These are phyloP conservation scores for Ustulina deusta DNA, from an alignment of 2,329 filamentous ascomycete species.

Conservation along the genomic window DNA sequence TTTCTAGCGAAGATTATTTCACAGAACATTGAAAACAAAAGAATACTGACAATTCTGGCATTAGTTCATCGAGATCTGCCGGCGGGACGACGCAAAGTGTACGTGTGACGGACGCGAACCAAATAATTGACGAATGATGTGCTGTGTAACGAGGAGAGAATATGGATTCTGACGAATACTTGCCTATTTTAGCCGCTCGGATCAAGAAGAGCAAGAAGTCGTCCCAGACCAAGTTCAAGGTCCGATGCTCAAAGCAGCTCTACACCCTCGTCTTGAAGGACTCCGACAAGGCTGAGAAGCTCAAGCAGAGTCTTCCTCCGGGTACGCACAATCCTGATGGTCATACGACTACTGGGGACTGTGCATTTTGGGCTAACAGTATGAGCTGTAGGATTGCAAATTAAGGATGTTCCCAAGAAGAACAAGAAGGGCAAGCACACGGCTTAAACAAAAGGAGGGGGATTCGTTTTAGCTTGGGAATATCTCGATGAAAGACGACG, in stretches of 20 bases:
- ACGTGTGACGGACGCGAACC: conserved; percentile 62
- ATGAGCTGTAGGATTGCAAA: conserved; percentile 59
- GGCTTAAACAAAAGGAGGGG: conserved; percentile 47
- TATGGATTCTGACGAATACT: conserved; percentile 48
- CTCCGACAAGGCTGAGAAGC: conserved; percentile 99
- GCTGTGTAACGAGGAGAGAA: conserved; percentile 27
- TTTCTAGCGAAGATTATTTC: conserved; percentile 10
- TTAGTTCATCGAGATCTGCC: conserved; percentile 99
- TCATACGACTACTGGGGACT: neutral
- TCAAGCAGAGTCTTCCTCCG: conserved; percentile 98
- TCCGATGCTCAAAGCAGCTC: conserved; percentile 94
- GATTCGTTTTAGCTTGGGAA: conserved; percentile 25
- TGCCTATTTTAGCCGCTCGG: conserved; percentile 73
- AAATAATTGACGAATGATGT: conserved; percentile 20
- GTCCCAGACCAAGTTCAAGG: conserved; percentile 99
- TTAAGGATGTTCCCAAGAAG: conserved; percentile 66
- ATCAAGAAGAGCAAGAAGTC: conserved; percentile 96
- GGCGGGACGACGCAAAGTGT: conserved; percentile 99
- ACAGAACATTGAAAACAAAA: conserved; percentile 3
- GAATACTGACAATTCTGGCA: conserved; percentile 51
- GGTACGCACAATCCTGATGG: conserved; percentile 71
- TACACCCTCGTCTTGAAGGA: conserved; percentile 99
- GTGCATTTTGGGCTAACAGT: conserved; percentile 37
- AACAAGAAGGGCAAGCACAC: conserved; percentile 63
- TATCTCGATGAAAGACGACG: conserved; percentile 37